Evolutionary conservation across 495 filamentous ascomycete genomes (phyloP).

Genomic region (Pseudoneurospora amorphoporcata): DNA sequence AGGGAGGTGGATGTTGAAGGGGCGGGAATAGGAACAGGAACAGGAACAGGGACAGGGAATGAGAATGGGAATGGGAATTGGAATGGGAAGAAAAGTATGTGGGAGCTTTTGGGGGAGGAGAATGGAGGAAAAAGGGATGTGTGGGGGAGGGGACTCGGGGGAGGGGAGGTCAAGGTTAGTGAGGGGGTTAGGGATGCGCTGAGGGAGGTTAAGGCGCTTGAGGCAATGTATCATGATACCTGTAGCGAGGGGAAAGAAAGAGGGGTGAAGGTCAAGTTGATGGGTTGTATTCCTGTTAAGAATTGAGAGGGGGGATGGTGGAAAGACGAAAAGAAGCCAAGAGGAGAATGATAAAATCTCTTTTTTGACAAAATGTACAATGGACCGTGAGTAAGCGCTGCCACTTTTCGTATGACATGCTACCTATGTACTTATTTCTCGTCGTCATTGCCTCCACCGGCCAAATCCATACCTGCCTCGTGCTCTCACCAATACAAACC

Average conservation of each 20-base stretch:
- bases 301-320: background rate
- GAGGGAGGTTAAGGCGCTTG: background rate
- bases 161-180: background rate
- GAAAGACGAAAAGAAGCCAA: background rate
- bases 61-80: too few species aligned
- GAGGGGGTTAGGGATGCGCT: background rate
- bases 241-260: background rate
- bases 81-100: background rate
- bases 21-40: too few species aligned
- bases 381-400: background rate
- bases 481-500: slow-evolving; percentile 43
- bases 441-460: background rate
- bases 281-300: background rate
- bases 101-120: background rate
- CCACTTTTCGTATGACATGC: too few species aligned
- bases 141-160: background rate
- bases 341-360: too few species aligned
- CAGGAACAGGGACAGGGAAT: too few species aligned
- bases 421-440: too few species aligned
- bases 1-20: background rate
- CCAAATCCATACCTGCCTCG: too few species aligned
- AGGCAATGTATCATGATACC: background rate
- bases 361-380: too few species aligned
- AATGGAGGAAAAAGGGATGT: background rate
- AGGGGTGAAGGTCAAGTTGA: background rate